Percentiles rank a stretch among this genome's conserved stretches.
These are phyloP conservation scores for Actinidia arguta DNA, from an alignment of 179 eudicot genomes.

Conservation along the genomic window DNA sequence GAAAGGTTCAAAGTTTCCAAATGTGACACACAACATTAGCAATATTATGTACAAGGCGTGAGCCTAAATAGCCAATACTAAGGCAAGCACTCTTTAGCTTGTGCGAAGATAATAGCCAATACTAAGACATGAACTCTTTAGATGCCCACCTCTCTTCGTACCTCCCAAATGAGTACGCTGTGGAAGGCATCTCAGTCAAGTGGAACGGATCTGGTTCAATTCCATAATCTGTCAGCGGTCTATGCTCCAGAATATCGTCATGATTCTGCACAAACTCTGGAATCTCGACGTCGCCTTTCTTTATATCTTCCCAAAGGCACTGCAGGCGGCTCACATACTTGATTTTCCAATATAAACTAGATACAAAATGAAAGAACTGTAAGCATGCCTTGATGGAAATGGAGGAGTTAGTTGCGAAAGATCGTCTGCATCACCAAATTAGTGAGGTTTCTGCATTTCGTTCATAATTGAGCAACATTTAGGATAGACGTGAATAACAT, in stretches of 20 bases:
- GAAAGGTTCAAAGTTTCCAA: neutral
- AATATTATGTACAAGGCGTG: slow-evolving; percentile 20
- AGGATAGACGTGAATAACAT: neutral
- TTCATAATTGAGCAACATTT: neutral
- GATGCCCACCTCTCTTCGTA: slow-evolving; percentile 71
- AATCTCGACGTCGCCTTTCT: slow-evolving; percentile 80
- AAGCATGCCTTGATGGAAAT: neutral
- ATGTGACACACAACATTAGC: neutral
- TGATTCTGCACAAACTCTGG: slow-evolving; percentile 84
- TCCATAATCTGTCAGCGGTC: slow-evolving; percentile 96
- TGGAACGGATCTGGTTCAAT: slow-evolving; percentile 90
- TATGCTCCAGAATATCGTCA: slow-evolving; percentile 80
- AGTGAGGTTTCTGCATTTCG: neutral
- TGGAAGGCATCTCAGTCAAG: slow-evolving; percentile 66
- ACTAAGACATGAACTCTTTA: slow-evolving; percentile 54
- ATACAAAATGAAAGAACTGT: neutral
- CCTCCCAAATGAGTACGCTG: slow-evolving; percentile 56
- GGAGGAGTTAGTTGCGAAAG: too few relatives aligned
- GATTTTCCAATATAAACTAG: slow-evolving; percentile 92
- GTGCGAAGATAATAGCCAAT: neutral
- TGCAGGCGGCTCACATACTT: slow-evolving; percentile 92
- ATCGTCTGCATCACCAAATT: too few relatives aligned
- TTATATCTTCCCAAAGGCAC: slow-evolving; percentile 92
- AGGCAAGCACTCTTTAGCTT: neutral
- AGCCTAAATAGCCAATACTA: neutral